Evolutionary conservation across 768 basidiomycete species (phyloP), one percentile per base, ranked within the genome.

Genomic region (Mycena vitilis): DNA sequence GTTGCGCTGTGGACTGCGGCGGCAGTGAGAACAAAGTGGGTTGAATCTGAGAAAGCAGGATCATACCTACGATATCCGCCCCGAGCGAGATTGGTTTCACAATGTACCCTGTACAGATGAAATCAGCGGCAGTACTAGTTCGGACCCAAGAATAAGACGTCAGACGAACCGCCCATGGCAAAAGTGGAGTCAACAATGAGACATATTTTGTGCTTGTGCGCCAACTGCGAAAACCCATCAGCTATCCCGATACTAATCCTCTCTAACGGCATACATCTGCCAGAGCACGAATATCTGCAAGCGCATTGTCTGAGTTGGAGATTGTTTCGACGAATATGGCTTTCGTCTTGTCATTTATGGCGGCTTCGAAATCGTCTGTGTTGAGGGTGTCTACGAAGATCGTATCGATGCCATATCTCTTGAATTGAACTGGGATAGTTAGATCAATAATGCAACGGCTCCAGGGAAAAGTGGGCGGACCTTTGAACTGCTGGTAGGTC

Each of bases 171-270:
- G 73, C 90, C 91, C 79, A 89, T 88, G 49, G 89, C 92, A 69
- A 92, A 91, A 8, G 91, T 93, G 73, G 92, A 93, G 73, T 93
- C 92, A 0, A 94, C 92, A 54, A 95, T 88, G 52, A 95, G 81
- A 1, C 93, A 93, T n/a, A 95, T 89, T 1, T 85, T 84, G 73
- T 90, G 83, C 36, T 86, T 83, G 73, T 93, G 93, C 1, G 93
- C 94, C 42, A 92, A 78, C 88, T 90, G 62, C 15, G 44, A 0
- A 34, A n/a, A 40, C 15, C 10, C 8, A 30, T 16, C n/a, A 34
- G 13, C 15, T 48, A 25, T 13, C 9, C 10, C 4, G 30, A 34
- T 18, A 36, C 25, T 0, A 8, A 2, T 13, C 15, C 3, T 2
- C 30, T 34, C 20, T 18, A 23, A 60, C 40, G 47, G 23, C 13